Conservation (phyloP, 148 eudicot genomes). For the Beta vulgaris region DNA sequence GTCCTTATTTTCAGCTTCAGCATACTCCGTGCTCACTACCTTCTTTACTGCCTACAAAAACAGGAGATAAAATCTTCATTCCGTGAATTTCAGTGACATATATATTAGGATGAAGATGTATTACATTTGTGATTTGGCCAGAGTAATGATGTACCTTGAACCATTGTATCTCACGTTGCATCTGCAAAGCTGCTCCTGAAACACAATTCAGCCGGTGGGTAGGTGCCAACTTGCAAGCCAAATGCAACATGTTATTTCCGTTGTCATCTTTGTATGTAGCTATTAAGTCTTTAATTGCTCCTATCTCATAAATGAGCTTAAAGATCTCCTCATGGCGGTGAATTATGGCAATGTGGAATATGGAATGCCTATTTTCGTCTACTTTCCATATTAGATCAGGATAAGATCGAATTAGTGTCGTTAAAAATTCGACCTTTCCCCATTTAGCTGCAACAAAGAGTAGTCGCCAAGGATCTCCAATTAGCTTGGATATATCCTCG, state of each 20-base stretch:
- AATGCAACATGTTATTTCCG: slow-evolving; percentile 39
- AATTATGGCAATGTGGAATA: slow-evolving; percentile 45
- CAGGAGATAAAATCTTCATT: background rate
- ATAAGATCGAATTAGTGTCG: slow-evolving; percentile 30
- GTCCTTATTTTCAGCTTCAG: slow-evolving; percentile 13
- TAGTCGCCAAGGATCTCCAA: slow-evolving; percentile 23
- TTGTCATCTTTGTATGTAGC: slow-evolving; percentile 27
- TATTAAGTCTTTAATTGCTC: slow-evolving; percentile 38
- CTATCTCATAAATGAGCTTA: slow-evolving; percentile 42
- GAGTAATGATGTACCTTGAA: slow-evolving; percentile 28
- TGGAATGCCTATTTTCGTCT: slow-evolving; percentile 35
- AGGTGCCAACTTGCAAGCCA: slow-evolving; percentile 37
- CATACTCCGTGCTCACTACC: slow-evolving; percentile 20
- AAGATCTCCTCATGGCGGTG: slow-evolving; percentile 42
- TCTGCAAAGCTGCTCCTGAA: slow-evolving; percentile 47
- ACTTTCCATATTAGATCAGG: slow-evolving; percentile 50
- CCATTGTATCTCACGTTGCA: slow-evolving; percentile 47
- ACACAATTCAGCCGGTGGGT: slow-evolving; percentile 29
- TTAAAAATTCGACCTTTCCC: slow-evolving; percentile 41
- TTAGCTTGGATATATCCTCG: slow-evolving; percentile 3
- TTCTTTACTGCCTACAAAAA: slow-evolving; percentile 21
- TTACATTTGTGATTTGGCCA: background rate
- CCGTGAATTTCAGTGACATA: no score
- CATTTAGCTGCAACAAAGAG: slow-evolving; percentile 29
- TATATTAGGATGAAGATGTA: background rate